Evolutionary conservation across 225 moss, liverwort and hornwort species (phyloP).

Genomic region (Pseudisothecium myosuroides): DNA sequence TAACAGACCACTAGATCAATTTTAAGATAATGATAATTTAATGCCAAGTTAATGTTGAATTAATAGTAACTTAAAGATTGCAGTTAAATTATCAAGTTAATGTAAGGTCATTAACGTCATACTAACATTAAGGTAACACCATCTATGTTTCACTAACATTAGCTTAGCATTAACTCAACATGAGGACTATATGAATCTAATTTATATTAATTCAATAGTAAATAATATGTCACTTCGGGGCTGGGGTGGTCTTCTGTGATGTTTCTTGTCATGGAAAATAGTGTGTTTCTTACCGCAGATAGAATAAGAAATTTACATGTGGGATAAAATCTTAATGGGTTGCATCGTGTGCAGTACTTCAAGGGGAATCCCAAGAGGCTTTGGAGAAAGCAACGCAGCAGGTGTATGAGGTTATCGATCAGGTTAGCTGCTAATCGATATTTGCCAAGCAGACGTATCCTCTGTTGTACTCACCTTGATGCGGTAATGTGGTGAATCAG

Average conservation of each 20-base stretch:
- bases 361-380: conserved; percentile 25
- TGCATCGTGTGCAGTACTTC: conserved; percentile 17
- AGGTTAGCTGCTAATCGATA: conserved; percentile 10
- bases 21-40: neutral
- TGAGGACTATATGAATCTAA: neutral
- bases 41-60: neutral
- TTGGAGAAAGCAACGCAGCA: conserved; percentile 23
- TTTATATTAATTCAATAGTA: neutral
- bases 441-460: neutral
- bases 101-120: neutral
- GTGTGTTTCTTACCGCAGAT: neutral
- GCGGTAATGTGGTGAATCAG: neutral
- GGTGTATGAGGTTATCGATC: conserved; percentile 26
- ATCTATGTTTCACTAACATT: neutral
- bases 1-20: neutral
- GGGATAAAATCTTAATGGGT: neutral
- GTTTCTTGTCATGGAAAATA: neutral
- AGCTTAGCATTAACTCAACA: neutral
- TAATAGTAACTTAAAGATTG: neutral
- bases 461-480: neutral
- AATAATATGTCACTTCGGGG: neutral
- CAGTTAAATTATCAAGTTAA: neutral
- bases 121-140: neutral
- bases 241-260: neutral
- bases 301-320: neutral